Evolutionary conservation across 441 rosid species (phyloP).

Genomic region (Euphorbia schlechtendalii): DNA sequence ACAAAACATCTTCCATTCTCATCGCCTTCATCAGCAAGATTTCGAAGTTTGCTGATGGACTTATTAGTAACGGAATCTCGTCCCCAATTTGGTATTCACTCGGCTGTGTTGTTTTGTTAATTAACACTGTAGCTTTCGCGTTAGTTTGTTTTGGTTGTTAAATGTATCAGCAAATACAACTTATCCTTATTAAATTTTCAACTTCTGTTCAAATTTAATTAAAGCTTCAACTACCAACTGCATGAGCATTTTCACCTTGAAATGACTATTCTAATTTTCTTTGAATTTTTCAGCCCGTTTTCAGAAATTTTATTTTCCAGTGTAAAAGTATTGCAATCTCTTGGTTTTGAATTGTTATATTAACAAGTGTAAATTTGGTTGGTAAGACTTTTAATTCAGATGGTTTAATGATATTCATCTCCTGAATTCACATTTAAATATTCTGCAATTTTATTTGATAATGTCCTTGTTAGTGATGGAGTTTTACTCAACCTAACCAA

Average conservation of each 20-base stretch:
- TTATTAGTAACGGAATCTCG: neutral
- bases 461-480: too few relatives aligned
- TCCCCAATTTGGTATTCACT: neutral
- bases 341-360: too few relatives aligned
- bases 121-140: neutral
- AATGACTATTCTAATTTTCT: neutral
- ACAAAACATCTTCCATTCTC: slow-evolving; percentile 21
- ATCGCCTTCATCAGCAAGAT: slow-evolving; percentile 14
- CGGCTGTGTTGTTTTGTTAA: neutral
- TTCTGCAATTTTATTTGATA: neutral
- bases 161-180: neutral
- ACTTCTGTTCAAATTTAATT: neutral
- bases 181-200: slow-evolving; percentile 8
- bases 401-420: too few relatives aligned
- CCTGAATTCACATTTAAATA: neutral
- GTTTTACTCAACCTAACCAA: neutral
- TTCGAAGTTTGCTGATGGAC: slow-evolving; percentile 38
- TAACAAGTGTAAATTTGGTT: too few relatives aligned
- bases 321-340: too few relatives aligned
- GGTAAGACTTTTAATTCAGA: too few relatives aligned
- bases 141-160: neutral
- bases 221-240: slow-evolving; percentile 19
- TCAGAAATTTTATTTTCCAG: too few relatives aligned
- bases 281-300: too few relatives aligned
- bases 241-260: neutral